These are phyloP conservation scores for Marchantia paleacea DNA, from an alignment of 225 moss, liverwort and hornwort species.

Conservation along the genomic window DNA sequence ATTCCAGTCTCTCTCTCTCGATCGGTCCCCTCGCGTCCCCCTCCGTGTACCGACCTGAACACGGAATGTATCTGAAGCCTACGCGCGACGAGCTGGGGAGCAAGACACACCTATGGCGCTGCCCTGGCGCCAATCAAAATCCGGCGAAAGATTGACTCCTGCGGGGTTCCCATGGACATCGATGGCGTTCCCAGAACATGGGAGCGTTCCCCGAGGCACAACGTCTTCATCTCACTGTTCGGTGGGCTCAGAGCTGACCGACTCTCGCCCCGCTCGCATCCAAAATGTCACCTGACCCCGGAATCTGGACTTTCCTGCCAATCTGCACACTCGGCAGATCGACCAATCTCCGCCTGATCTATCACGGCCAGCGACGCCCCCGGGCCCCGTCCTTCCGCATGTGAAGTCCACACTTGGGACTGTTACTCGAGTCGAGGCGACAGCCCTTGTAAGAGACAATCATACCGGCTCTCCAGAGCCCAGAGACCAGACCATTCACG, in stretches of 20 bases:
- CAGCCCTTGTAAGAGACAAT: no score
- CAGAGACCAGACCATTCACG: no score
- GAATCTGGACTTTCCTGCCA: no score
- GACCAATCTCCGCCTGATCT: no score
- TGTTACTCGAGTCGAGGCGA: no score
- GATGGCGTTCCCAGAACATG: background rate
- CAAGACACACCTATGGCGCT: background rate
- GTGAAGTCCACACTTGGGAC: no score
- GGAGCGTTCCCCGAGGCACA: conserved; percentile 8
- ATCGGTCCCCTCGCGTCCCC: background rate
- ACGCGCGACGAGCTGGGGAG: background rate
- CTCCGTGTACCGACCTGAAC: background rate
- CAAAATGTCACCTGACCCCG: background rate
- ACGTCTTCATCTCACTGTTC: background rate
- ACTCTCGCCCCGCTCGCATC: background rate
- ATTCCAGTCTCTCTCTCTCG: background rate
- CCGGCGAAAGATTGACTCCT: background rate
- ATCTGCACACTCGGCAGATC: no score
- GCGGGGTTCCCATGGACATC: background rate
- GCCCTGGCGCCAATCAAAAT: background rate
- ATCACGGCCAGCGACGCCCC: no score
- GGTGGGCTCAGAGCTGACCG: background rate
- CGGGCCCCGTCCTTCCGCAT: no score
- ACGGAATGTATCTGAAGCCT: background rate
- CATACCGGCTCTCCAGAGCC: no score